Base-by-base conservation (phyloP, 2,329 filamentous ascomycete genomes). In the Fonsecaea pedrosoi region DNA sequence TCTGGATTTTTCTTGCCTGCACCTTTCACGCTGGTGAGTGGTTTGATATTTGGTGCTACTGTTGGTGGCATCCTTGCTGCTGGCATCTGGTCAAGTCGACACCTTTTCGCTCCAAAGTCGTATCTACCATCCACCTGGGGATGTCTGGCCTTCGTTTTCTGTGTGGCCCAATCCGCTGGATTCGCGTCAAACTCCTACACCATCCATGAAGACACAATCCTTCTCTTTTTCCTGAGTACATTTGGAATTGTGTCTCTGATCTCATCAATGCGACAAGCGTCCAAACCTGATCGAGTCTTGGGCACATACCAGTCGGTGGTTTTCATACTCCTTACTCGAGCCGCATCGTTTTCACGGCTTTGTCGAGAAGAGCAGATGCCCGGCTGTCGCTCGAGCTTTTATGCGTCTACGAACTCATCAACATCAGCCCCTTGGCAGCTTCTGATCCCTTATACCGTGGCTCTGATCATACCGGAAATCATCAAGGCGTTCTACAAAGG, bases 321-420 rank as follows among this genome's bases (percentile, higher is more conserved):
- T 1, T 98, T 99, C 75, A 83, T 95, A 64, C 76, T 92, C 4
- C 84, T 98, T 12, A 90, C 90, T 13, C 89, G 94, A 62, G 62
- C 94, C 2, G 90, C 93, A 0, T 96, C 94, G 0, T 89, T 94
- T 71, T 97, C 95, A 9, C 91, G 93, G 71, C 88, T 99, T 21
- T 99, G 95, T 77, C 90, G 95, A 65, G 95, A 99, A 78, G 95
- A 99, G 80, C 95, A 99, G 80, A 97, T 98, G 92, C 95, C 95
- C 0, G 96, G 90, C 80, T 99, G 95, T 82, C 88, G 87, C 62
- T 97, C 94, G 1, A 97, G 95, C 0, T 99, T 97, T 81, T 99
- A 99, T 76, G 90, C 93, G 4, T 97, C 94, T 0, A 87, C 90
- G 9, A 92, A 90, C 2, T 97, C 94, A 0, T 98, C 95, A 0